These are phyloP conservation scores for Xylaria multiplex DNA, from an alignment of 2,329 filamentous ascomycete species.

Conservation along the genomic window DNA sequence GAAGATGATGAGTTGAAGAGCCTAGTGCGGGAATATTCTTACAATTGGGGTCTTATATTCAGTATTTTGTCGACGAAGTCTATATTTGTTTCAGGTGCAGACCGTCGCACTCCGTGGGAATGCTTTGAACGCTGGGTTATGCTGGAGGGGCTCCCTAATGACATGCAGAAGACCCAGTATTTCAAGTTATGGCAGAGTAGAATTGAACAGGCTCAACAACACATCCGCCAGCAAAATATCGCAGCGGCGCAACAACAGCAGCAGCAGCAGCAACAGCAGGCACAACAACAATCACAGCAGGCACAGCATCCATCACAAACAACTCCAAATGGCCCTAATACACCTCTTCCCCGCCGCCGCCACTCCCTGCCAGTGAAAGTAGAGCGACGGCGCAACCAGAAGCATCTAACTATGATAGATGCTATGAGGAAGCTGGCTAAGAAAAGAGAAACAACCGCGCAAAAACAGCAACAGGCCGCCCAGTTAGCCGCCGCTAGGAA, in stretches of 20 bases:
- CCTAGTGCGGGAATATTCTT: conserved; percentile 90
- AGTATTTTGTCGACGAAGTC: conserved; percentile 80
- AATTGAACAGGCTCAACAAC: conserved; percentile 68
- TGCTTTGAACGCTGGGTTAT: conserved; percentile 98
- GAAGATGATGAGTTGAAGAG: conserved; percentile 91
- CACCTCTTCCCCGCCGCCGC: conserved; percentile 67
- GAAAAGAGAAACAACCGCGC: conserved; percentile 84
- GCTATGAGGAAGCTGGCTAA: conserved; percentile 95
- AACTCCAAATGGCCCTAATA: conserved; percentile 54
- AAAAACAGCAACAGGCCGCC: conserved; percentile 87
- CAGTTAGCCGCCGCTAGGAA: conserved; percentile 84
- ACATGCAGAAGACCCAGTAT: conserved; percentile 95
- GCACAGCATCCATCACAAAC: conserved; percentile 50
- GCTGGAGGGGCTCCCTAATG: conserved; percentile 86
- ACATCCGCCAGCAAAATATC: conserved; percentile 64
- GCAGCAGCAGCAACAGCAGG: conserved; percentile 48
- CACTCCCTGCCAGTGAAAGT: conserved; percentile 84
- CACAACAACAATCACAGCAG: conserved; percentile 47
- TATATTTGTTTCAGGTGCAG: conserved; percentile 82
- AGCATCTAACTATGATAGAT: conserved; percentile 88
- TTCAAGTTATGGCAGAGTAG: conserved; percentile 78
- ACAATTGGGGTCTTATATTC: conserved; percentile 97
- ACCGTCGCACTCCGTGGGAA: conserved; percentile 95
- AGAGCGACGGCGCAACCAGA: conserved; percentile 85
- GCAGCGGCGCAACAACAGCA: conserved; percentile 54